phyloP scores from a whole-genome alignment of 139 green algal genomes.

The Microglena sp. region DNA sequence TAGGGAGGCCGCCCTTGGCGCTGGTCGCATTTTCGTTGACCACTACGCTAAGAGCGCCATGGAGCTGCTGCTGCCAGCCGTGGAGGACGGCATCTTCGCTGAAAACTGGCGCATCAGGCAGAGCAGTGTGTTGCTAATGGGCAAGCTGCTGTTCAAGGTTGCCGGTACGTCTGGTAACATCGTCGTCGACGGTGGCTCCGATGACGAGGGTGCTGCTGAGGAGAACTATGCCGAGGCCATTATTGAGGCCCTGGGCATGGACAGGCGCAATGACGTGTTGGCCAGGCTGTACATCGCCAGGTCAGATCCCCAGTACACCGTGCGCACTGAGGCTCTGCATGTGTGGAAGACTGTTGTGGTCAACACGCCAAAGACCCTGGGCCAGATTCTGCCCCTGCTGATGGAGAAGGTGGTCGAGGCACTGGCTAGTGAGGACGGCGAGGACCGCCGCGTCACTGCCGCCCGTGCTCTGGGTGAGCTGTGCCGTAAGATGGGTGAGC shows the following conservation, averaged over 20 bases:
- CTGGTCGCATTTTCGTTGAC: conserved; percentile 66
- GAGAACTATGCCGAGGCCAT: conserved; percentile 79
- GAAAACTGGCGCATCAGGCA: conserved; percentile 95
- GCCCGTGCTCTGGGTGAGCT: conserved; percentile 86
- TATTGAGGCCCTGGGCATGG: conserved; percentile 55
- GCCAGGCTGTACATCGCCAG: conserved; percentile 72
- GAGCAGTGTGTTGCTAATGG: conserved; percentile 84
- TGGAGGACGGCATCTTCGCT: conserved; percentile 79
- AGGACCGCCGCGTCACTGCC: conserved; percentile 34
- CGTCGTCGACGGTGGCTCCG: conserved; percentile 65
- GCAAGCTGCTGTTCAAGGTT: conserved; percentile 94
- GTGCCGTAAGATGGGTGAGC: conserved; percentile 78
- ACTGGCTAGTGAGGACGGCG: conserved; percentile 39
- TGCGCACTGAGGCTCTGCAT: conserved; percentile 77
- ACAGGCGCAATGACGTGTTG: conserved; percentile 50
- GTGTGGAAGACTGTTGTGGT: conserved; percentile 95
- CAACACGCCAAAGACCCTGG: conserved; percentile 91
- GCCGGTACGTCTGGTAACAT: conserved; percentile 82
- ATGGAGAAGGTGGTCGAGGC: conserved; percentile 62
- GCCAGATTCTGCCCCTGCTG: conserved; percentile 76
- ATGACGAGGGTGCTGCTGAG: conserved; percentile 83
- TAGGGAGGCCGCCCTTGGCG: conserved; percentile 74
- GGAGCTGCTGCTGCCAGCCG: conserved; percentile 81
- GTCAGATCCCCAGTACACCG: conserved; percentile 68
- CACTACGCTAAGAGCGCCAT: conserved; percentile 63